Base-by-base conservation (phyloP, 352 stramenopile species). In the Globisporangium orthogonon region DNA sequence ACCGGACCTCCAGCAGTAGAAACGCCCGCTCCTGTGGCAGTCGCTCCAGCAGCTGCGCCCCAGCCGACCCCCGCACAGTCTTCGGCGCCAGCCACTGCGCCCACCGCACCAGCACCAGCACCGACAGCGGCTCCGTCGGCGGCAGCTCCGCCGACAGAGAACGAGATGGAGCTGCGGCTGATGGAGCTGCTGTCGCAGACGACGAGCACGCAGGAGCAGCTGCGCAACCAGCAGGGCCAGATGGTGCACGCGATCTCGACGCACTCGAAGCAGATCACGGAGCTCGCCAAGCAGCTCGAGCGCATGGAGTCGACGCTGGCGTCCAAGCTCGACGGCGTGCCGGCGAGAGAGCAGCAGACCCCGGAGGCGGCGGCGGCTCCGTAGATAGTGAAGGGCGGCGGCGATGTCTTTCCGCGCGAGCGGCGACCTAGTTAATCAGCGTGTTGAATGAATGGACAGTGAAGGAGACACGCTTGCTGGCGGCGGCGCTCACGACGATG, bases 111-210 rank as follows among this genome's bases (percentile, higher is more conserved):
- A 41, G 14, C 35, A 11, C 29, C 37, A 40, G 11, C 46, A n/a
- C n/a, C 28, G n/a, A 10, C 60, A 29, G 33, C 48, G 6, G 10
- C 60, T 1, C 46, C 46, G n/a, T 4, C 41, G 2, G 46, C 58
- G 3, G 44, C 50, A 17, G 45, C 51, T 10, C 46, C 46, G 46
- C 63, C 65, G 3, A 60, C 58, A 15, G 70, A 87, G 49, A 74
- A 80, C 43, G 75, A 85, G 54, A 94, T 94, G 81, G 83, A 94
- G 65, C 70, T 69, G 28, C 76, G 74, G 50, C 61, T 94, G 23
- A 70, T 94, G 70, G 59, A 90, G 55, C 56, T 94, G 45, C 63
- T 94, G 33, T 87, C 78, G 44, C 80, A 94, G 63, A 94, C 83
- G 0, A 94, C 83, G 28, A 81, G 60, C 39, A 94, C 83, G 4